phyloP scores from a whole-genome alignment of 768 basidiomycete species.

The Mycena pura region DNA sequence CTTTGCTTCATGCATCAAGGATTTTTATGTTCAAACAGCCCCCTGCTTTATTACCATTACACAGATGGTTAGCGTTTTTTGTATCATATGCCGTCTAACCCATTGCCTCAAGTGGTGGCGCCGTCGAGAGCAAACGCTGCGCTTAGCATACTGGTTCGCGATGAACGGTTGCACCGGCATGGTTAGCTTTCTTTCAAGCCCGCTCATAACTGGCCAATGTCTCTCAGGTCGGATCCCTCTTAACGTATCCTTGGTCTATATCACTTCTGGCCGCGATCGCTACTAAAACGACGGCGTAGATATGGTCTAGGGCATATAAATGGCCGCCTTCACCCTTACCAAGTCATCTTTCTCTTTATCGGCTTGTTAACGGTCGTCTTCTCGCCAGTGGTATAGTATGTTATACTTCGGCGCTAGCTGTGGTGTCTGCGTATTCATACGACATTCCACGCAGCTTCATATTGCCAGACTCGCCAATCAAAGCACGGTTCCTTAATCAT shows the following conservation, averaged over 20 bases:
- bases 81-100: not conserved
- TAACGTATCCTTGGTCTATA: too few relatives aligned
- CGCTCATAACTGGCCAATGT: not conserved
- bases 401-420: not conserved
- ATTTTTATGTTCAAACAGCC: slow-evolving; percentile 30
- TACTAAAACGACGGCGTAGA: too few relatives aligned
- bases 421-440: not conserved
- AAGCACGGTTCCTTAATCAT: slow-evolving; percentile 45
- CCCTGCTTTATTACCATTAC: slow-evolving; percentile 58
- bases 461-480: slow-evolving; percentile 52
- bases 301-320: slow-evolving; percentile 48
- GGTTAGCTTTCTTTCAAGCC: slow-evolving; percentile 27
- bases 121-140: slow-evolving; percentile 52
- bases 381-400: slow-evolving; percentile 45
- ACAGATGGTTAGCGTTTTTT: slow-evolving; percentile 40
- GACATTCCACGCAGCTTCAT: slow-evolving; percentile 36
- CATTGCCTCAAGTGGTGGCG: slow-evolving; percentile 52
- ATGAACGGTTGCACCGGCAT: slow-evolving; percentile 50
- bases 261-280: too few relatives aligned
- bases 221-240: slow-evolving; percentile 47
- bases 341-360: slow-evolving; percentile 54
- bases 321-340: slow-evolving; percentile 46
- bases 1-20: not conserved
- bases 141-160: slow-evolving; percentile 50
- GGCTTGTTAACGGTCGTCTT: slow-evolving; percentile 47